Evolutionary conservation across 2,329 filamentous ascomycete genomes (phyloP), one percentile per base, ranked within the genome.

Genomic region (Trichoderma guizhouense): DNA sequence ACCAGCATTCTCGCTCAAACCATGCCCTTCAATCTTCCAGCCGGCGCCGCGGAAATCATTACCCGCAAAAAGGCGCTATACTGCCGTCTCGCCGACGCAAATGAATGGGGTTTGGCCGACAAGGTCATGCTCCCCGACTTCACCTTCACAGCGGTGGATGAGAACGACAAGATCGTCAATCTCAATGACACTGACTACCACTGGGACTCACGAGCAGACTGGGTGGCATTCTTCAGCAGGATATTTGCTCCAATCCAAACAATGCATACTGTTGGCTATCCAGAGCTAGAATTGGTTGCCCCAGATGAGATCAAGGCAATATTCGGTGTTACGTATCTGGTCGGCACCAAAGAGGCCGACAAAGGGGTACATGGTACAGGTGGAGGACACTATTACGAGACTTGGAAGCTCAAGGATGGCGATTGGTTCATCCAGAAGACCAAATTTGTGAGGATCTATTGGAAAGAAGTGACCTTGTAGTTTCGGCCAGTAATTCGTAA

Each of bases 391-490:
- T 67, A 67, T n/a, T 67, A 39, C 14, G 64, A 67, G 47, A 67
- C 64, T 9, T 67, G 64, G 64, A 67, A 67, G 47, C 64, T 67
- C 5, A 57, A 30, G 30, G 64, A 67, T n/a, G 64, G 64, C 6
- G 64, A 67, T 21, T 67, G 64, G 64, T 67, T 67, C 32, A 1
- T 57, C 0, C 64, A 67, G 21, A 67, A 24, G 64, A 26, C 36
- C 0, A 67, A 8, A 28, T 67, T 57, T 39, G 64, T 67, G n/a
- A 55, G 64, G 8, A 67, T 57, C 9, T 67, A 36, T 39, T 67
- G 64, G 64, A 67, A 67, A 34, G 64, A 67, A 39, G 15, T 11
- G 47, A 57, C 24, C 24, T 1, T 67, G 47, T 57, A 66, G n/a
- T n/a, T n/a, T n/a, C n/a, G n/a, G n/a, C n/a, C n/a, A n/a, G n/a